Evolutionary conservation across 192 early-diverging fungal genomes (phyloP), one percentile per base, ranked within the genome.

Genomic region (Lobulomyces angularis): DNA sequence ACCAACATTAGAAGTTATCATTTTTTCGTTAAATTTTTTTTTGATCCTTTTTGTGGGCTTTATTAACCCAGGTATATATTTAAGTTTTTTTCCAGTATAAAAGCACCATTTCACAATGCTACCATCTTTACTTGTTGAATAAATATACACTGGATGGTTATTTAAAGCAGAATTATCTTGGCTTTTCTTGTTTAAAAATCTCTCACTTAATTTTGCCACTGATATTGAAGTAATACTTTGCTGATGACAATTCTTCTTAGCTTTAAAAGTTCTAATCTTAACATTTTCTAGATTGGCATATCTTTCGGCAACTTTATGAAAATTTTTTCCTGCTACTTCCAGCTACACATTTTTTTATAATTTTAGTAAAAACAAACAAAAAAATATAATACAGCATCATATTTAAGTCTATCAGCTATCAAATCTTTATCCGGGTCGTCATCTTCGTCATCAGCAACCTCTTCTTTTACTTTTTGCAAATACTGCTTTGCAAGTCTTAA

Each of bases 401-500:
- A 59, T 41, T 69, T 62, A 37, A 98, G 58, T 17, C 94, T 71
- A 25, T 83, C 75, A 3, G 89, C 88, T 53, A 98, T 89, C 38
- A 96, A 62, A 46, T 94, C 91, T 27, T 80, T 67, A 59, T 98
- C 94, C 25, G 96, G 78, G 46, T 92, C 82, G 32, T 67, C 82
- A 2, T 90, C 93, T 61, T 92, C 90, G 43, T 16, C 6, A 46
- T 51, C 65, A 59, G 60, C 69, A 40, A 67, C 55, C 34, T 68
- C 65, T 30, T 77, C 64, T 48, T 84, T 61, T 27, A 96, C 72
- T 39, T 78, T 83, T 33, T 71, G 65, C 20, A 98, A 66, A 55
- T 98, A 98, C 28, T 73, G 64, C 65, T 97, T 96, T 27, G 95
- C 91, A 41, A 98, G 63, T 22, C 95, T 68, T 45, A 93, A 60